phyloP scores from a whole-genome alignment of 2,329 filamentous ascomycete species.

The Scedosporium dehoogii region DNA sequence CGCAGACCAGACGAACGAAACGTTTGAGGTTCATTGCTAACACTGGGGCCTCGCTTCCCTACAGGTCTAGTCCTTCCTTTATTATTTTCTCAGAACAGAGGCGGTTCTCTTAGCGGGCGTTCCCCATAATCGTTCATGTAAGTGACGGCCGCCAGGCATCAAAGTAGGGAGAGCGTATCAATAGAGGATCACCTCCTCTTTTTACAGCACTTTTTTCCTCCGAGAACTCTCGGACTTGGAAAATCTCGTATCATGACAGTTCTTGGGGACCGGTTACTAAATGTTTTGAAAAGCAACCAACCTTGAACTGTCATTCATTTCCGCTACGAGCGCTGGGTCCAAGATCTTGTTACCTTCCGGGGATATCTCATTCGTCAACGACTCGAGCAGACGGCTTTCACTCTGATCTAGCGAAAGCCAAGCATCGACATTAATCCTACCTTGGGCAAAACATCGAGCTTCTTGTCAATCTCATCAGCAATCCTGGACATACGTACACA shows the following conservation, averaged over 20 bases:
- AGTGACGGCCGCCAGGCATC: neutral
- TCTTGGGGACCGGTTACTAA: no score
- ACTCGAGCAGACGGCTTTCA: neutral
- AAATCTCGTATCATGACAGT: no score
- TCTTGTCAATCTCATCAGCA: neutral
- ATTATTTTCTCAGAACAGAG: neutral
- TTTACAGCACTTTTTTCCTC: neutral
- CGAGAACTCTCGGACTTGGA: no score
- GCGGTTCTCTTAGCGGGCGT: neutral
- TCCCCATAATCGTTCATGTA: neutral
- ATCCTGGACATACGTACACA: neutral
- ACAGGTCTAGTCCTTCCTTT: slow-evolving; percentile 2
- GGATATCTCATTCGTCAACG: neutral
- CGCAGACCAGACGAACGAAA: slow-evolving; percentile 28
- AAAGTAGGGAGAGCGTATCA: neutral
- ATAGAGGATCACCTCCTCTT: neutral
- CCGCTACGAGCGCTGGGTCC: neutral
- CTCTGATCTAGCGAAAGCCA: neutral
- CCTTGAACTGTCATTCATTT: neutral
- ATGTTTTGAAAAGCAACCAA: neutral
- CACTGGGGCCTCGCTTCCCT: slow-evolving; percentile 1
- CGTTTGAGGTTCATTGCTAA: slow-evolving; percentile 22
- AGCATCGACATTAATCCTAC: neutral
- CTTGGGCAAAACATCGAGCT: neutral
- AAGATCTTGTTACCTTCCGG: neutral